These are phyloP conservation scores for Globisporangium polare DNA, from an alignment of 352 stramenopile genomes.

Conservation along the genomic window DNA sequence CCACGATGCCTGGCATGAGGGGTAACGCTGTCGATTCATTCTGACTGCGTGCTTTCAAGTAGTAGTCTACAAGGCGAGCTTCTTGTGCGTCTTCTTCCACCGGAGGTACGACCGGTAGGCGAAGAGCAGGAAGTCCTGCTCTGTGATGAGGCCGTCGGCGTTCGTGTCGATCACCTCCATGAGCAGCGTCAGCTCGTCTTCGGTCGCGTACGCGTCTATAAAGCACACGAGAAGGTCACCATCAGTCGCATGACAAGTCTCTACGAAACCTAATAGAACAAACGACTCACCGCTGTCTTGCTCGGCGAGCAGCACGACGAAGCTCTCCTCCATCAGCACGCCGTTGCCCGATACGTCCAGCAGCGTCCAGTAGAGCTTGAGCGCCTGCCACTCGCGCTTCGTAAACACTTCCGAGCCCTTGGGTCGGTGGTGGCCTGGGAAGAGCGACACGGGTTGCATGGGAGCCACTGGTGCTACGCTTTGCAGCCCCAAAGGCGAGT, in stretches of 20 bases:
- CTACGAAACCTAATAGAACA: neutral
- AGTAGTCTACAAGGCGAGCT: neutral
- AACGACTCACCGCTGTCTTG: constrained; percentile 67
- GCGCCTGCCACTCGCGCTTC: constrained; percentile 62
- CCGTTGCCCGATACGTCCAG: constrained; percentile 65
- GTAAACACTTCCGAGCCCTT: constrained; percentile 54
- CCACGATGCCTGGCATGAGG: neutral
- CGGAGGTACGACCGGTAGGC: constrained; percentile 65
- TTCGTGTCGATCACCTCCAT: constrained; percentile 82
- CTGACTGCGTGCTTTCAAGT: neutral
- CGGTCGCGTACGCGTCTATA: constrained; percentile 76
- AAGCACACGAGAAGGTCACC: constrained; percentile 5
- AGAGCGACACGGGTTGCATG: constrained; percentile 3
- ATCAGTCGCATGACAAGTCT: constrained; percentile 1
- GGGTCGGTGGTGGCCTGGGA: constrained; percentile 10
- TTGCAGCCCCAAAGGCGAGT: neutral
- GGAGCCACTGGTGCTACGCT: neutral
- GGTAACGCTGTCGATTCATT: neutral
- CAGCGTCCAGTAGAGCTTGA: constrained; percentile 72
- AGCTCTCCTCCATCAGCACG: constrained; percentile 77
- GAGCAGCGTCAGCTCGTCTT: constrained; percentile 74
- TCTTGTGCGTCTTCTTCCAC: constrained; percentile 46
- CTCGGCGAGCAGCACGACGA: constrained; percentile 73
- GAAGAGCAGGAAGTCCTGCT: constrained; percentile 81
- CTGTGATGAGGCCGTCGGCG: constrained; percentile 66